Evolutionary conservation across 371 early-diverging fungal genomes (phyloP).

Genomic region (Mortierella polycephala): DNA sequence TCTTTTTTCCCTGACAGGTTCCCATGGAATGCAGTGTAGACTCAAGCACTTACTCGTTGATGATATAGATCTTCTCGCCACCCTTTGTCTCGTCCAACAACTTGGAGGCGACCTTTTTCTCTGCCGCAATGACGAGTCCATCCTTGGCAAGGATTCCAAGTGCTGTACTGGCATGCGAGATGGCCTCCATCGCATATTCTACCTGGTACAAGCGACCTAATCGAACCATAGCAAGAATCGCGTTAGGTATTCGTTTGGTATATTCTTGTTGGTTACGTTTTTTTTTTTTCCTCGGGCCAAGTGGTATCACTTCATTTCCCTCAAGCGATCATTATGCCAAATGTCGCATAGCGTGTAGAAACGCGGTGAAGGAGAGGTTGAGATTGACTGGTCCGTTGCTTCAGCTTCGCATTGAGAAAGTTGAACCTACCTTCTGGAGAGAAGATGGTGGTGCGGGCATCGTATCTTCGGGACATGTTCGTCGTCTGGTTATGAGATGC

Average conservation of each 20-base stretch:
- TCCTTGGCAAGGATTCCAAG: constrained; percentile 95
- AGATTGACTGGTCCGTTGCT: too few species aligned
- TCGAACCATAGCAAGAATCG: background rate
- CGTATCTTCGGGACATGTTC: constrained; percentile 98
- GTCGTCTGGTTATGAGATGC: too few species aligned
- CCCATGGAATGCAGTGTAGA: too few species aligned
- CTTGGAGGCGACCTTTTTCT: constrained; percentile 95
- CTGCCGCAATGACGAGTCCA: constrained; percentile 97
- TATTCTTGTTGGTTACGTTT: too few species aligned
- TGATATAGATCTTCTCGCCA: constrained; percentile 96
- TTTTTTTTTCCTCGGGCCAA: too few species aligned
- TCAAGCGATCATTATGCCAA: too few species aligned
- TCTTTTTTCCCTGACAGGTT: background rate
- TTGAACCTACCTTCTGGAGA: constrained; percentile 92
- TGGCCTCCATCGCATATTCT: constrained; percentile 99
- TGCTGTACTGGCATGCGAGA: constrained; percentile 97
- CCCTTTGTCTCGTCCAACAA: constrained; percentile 86
- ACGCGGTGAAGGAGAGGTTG: too few species aligned
- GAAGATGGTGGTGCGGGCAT: constrained; percentile 97
- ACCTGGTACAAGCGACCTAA: constrained; percentile 99
- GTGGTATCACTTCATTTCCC: too few species aligned
- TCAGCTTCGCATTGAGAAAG: background rate
- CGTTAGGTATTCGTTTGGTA: background rate
- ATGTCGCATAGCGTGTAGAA: too few species aligned
- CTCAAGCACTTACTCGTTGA: constrained; percentile 87